Base-by-base conservation (phyloP, 352 stramenopile species). In the Phytopythium boreale region DNA sequence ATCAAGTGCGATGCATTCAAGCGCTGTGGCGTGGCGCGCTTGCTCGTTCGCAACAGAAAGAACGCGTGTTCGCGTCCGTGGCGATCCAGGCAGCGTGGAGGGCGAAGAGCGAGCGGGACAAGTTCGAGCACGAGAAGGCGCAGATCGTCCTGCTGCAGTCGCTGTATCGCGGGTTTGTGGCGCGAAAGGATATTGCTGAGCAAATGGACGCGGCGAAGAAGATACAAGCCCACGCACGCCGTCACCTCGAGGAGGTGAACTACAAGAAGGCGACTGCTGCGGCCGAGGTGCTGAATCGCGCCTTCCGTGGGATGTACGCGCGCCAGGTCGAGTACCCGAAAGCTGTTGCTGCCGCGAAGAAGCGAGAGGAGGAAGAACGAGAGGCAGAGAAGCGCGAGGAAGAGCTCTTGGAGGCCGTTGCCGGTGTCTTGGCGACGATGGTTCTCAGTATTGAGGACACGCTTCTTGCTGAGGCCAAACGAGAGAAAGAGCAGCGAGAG, bases 51-150 rank as follows among this genome's bases (percentile, higher is more conserved):
- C 57, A 52, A 1, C 59, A 64, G 20, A 67, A 56, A 22, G 56
- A 44, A 24, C 57, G 55, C 7, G 34, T 55, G 39, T 47, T 75
- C 8, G 61, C 59, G 3, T 74, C 70, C 10, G 63, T 71, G 10
- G 63, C 74, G 24, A 76, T 80, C 31, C 72, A 80, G 62, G 65
- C 24, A 27, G 62, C 63, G 8, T 77, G 73, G 73, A 59, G 68
- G 4, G 68, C 47, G 43, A 71, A 68, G 34, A 69, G 70, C 41
- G 67, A 74, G 50, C 62, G 62, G 10, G 64, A 57, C 26, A 72
- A 72, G 51, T 75, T 70, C 36, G 72, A 67, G 19, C 64, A 64
- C 61, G 71, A 70, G 43, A 75, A 73, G 27, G 59, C 70, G 2
- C 68, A 70, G 2, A 49, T 77, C 29, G 53, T 77, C 17, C 52